Conservation (phyloP, 2,329 filamentous ascomycete species). For the Exophiala alcalophila region DNA sequence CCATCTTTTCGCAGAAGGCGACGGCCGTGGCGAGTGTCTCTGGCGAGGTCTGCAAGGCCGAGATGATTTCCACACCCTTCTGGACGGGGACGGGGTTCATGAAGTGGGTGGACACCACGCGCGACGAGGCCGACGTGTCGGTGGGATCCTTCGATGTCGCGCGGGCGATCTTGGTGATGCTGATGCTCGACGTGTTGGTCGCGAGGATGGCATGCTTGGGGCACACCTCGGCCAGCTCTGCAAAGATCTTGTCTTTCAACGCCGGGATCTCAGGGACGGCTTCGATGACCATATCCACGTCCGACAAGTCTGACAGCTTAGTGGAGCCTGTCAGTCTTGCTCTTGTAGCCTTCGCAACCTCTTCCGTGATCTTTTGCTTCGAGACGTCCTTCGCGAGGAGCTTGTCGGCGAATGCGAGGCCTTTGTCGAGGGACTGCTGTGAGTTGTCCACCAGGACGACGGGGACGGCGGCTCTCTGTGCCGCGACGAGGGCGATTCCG, state of each 20-base stretch:
- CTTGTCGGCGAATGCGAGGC: slow-evolving; percentile 91
- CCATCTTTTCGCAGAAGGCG: slow-evolving; percentile 85
- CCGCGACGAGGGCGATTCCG: slow-evolving; percentile 92
- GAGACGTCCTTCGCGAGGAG: slow-evolving; percentile 87
- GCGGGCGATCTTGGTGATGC: slow-evolving; percentile 84
- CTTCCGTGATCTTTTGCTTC: slow-evolving; percentile 80
- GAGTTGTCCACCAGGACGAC: slow-evolving; percentile 84
- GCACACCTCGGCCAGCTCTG: slow-evolving; percentile 74
- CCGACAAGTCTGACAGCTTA: slow-evolving; percentile 70
- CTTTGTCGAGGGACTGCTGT: slow-evolving; percentile 81
- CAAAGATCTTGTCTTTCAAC: slow-evolving; percentile 86
- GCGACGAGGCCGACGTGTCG: slow-evolving; percentile 75
- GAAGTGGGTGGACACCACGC: slow-evolving; percentile 94
- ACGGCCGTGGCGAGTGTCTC: slow-evolving; percentile 79
- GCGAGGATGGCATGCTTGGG: slow-evolving; percentile 84
- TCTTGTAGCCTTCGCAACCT: slow-evolving; percentile 71
- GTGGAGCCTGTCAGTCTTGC: slow-evolving; percentile 68
- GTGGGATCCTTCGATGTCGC: slow-evolving; percentile 80
- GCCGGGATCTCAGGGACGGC: slow-evolving; percentile 89
- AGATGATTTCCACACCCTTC: slow-evolving; percentile 97
- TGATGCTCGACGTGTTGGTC: slow-evolving; percentile 98
- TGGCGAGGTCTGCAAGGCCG: slow-evolving; percentile 83
- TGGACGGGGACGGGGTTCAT: slow-evolving; percentile 99
- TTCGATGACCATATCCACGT: slow-evolving; percentile 96
- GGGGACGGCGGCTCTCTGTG: slow-evolving; percentile 75